Evolutionary conservation across 2,329 filamentous ascomycete species (phyloP), one percentile per base, ranked within the genome.

Genomic region (Trichophyton mentagrophytes): DNA sequence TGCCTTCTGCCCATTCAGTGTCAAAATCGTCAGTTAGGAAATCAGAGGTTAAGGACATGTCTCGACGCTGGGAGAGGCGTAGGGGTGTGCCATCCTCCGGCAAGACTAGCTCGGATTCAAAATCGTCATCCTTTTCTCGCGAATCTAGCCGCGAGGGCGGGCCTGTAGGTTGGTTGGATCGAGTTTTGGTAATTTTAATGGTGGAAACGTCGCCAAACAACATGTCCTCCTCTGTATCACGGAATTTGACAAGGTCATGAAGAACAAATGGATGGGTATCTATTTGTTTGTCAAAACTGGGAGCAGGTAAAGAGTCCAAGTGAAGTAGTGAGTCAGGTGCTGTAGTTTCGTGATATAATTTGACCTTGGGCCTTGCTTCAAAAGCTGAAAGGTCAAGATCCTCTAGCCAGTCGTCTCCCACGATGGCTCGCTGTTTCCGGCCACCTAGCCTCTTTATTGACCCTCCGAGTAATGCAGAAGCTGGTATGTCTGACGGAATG

Each of bases 371-470:
- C 25, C 75, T 71, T 4, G 77, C 78, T 33, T 80, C 79, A 1
- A 77, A 71, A 44, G 80, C 79, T 2, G 87, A 85, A 15, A 90
- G 72, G 67, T 89, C 87, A 57, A 92, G 74, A 67, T 92, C 89
- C 66, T 90, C 87, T 63, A 84, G 86, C 85, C 89, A 92, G 71
- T 92, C 88, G 67, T 90, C 87, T 64, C 88, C 84, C 62, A 89
- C 83, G 46, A 86, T 84, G 69, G 83, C 87, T 68, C 85, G 86
- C 20, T 87, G 79, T 68, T 86, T 90, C 66, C 84, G 82, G 62
- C 84, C 85, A 57, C 91, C 91, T 38, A 97, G 80, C 66, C 91
- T 82, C 76, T 95, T 95, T 70, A 97, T 97, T 8, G 90, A 92
- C 59, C 93, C 93, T 59, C 92, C 92, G 71, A 93, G 83, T 47